Percentiles rank a stretch among this genome's conserved stretches.
Evolutionary conservation across 2,329 filamentous ascomycete genomes (phyloP).

Genomic region (Massarina eburnea): DNA sequence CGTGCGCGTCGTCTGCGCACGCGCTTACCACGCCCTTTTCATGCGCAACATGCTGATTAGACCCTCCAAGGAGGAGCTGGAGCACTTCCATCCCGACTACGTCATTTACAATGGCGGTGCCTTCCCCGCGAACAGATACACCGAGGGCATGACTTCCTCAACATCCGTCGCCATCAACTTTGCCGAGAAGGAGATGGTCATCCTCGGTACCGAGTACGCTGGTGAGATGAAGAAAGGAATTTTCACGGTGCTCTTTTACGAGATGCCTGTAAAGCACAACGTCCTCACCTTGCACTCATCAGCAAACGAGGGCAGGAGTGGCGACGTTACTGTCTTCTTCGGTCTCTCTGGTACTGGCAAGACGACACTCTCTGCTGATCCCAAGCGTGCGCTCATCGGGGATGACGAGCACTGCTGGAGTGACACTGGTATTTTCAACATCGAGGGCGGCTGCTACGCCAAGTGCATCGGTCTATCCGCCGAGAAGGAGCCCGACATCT

Average conservation of each 20-base stretch:
- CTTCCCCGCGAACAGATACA: constrained; percentile 98
- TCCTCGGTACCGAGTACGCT: constrained; percentile 97
- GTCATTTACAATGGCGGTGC: constrained; percentile 99
- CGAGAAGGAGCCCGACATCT: constrained; percentile 99
- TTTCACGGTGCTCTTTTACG: constrained; percentile 99
- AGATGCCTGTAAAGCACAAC: constrained; percentile 99
- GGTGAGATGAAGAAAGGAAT: constrained; percentile 98
- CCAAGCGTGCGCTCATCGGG: constrained; percentile 92
- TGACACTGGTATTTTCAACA: constrained; percentile 97
- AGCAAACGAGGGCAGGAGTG: constrained; percentile 91
- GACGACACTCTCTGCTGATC: constrained; percentile 96
- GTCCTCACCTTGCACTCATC: constrained; percentile 98
- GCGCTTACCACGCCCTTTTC: constrained; percentile 99
- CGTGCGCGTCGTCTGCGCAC: constrained; percentile 96
- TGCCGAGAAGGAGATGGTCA: constrained; percentile 99
- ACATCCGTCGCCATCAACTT: constrained; percentile 99
- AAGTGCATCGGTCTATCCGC: constrained; percentile 97
- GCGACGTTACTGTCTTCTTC: constrained; percentile 99
- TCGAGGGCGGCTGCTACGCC: constrained; percentile 98
- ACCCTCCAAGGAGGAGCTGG: constrained; percentile 84
- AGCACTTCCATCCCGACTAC: constrained; percentile 98
- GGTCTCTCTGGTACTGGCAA: constrained; percentile 98
- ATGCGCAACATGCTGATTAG: constrained; percentile 99
- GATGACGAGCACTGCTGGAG: constrained; percentile 99
- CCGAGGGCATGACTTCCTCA: constrained; percentile 96